Evolutionary conservation across 108 stramenopile genomes (phyloP).

Genomic region (Skeletonema grethae): DNA sequence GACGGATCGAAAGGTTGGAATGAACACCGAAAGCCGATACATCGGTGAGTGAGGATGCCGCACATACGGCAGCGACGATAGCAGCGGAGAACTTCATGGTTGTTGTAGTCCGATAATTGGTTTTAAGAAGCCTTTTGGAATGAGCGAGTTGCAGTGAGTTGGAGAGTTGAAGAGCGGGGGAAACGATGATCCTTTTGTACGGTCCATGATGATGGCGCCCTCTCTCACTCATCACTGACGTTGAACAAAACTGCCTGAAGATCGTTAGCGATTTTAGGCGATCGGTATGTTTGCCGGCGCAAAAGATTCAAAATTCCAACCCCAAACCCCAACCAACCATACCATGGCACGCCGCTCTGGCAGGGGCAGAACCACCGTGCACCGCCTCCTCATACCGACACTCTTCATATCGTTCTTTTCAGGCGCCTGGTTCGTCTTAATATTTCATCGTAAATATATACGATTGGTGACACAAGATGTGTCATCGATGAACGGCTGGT

Average conservation of each 20-base stretch:
- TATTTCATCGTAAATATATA: not conserved
- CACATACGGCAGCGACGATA: constrained; percentile 63
- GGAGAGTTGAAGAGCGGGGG: not conserved
- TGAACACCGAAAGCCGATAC: constrained; percentile 56
- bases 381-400: not conserved
- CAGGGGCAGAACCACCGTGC: not conserved
- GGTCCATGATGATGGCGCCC: not conserved
- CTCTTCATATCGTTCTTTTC: not conserved
- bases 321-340: no score
- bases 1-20: constrained; percentile 31
- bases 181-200: not conserved
- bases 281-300: not conserved
- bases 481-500: not conserved
- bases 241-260: not conserved
- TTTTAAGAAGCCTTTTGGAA: constrained; percentile 7
- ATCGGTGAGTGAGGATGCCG: constrained; percentile 37
- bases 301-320: no score
- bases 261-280: not conserved
- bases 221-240: not conserved
- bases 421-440: not conserved
- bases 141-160: not conserved
- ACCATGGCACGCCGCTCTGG: not conserved
- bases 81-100: constrained; percentile 77
- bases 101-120: not conserved
- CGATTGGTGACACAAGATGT: not conserved